Evolutionary conservation across 108 stramenopile genomes (phyloP).

Genomic region (Mediolabrus comicus): DNA sequence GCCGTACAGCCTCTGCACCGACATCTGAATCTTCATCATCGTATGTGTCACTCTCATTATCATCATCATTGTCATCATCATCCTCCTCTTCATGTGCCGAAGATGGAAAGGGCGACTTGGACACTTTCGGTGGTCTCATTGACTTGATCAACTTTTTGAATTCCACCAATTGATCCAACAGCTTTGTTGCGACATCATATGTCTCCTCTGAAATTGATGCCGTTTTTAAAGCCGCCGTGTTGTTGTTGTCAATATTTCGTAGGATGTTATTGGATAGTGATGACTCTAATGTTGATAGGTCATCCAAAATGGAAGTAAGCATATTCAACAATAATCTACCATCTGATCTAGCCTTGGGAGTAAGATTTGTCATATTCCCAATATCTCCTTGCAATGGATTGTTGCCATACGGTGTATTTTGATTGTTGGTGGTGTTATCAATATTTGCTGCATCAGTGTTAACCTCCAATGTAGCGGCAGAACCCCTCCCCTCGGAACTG

Average conservation of each 20-base stretch:
- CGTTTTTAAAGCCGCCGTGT: slow-evolving; percentile 5
- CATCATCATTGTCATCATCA: background rate
- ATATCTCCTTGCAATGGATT: slow-evolving; percentile 74
- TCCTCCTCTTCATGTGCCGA: background rate
- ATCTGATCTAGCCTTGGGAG: slow-evolving; percentile 55
- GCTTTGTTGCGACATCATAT: slow-evolving; percentile 15
- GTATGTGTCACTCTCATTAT: slow-evolving; percentile 26
- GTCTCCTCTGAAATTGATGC: slow-evolving; percentile 9
- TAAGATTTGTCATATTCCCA: slow-evolving; percentile 63
- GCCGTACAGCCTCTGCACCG: slow-evolving; percentile 58
- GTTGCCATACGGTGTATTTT: slow-evolving; percentile 50
- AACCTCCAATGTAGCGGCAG: background rate
- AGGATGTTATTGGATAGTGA: slow-evolving; percentile 14
- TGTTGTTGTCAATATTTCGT: slow-evolving; percentile 14
- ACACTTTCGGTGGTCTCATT: slow-evolving; percentile 41
- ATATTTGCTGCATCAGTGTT: too few species aligned
- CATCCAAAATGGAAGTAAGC: slow-evolving; percentile 39
- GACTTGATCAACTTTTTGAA: slow-evolving; percentile 52
- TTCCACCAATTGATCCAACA: slow-evolving; percentile 49
- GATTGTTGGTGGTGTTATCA: background rate
- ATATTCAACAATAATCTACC: slow-evolving; percentile 52
- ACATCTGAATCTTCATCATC: slow-evolving; percentile 35
- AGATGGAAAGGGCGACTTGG: slow-evolving; percentile 5
- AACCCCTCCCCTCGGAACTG: background rate
- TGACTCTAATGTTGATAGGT: slow-evolving; percentile 47